Evolutionary conservation across 179 eudicot species (phyloP).

Genomic region (Beta lomatogona): DNA sequence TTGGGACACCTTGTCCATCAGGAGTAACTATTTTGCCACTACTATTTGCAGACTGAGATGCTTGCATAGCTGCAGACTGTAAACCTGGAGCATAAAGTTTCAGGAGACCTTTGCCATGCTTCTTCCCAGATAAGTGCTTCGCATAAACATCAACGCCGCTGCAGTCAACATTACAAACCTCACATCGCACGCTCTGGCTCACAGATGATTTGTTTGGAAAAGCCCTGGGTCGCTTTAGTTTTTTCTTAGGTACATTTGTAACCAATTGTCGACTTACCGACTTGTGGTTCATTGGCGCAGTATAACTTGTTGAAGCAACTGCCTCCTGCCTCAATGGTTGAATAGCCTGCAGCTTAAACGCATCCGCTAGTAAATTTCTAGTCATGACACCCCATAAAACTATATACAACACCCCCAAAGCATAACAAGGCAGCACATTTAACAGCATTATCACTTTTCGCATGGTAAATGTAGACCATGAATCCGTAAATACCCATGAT

Average conservation of each 20-base stretch:
- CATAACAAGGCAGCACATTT: not conserved
- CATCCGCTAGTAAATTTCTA: conserved; percentile 8
- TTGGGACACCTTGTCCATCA: conserved; percentile 10
- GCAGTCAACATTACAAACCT: conserved; percentile 44
- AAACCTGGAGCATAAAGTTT: conserved; percentile 24
- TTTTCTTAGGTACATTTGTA: conserved; percentile 9
- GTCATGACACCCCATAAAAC: not conserved
- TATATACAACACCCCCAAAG: not conserved
- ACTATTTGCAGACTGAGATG: conserved; percentile 13
- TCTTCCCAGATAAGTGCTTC: conserved; percentile 43
- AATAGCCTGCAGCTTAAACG: conserved; percentile 23
- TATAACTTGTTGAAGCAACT: conserved; percentile 23
- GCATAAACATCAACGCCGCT: conserved; percentile 27
- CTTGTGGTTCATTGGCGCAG: not conserved
- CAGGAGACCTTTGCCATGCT: conserved; percentile 31
- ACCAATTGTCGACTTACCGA: not conserved
- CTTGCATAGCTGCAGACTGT: conserved; percentile 12
- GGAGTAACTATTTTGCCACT: conserved; percentile 9
- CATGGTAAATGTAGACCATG: not conserved
- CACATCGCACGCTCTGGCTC: conserved; percentile 35
- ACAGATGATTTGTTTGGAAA: not conserved
- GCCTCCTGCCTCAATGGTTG: conserved; percentile 21
- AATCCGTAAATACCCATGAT: not conserved
- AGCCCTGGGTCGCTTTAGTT: conserved; percentile 14
- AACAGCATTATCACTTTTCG: not conserved